A percentile compares a stretch with the other conserved stretches of the same genome.
Evolutionary conservation across 2,329 filamentous ascomycete genomes (phyloP).

Genomic region (Pseudohalonectria lignicola): DNA sequence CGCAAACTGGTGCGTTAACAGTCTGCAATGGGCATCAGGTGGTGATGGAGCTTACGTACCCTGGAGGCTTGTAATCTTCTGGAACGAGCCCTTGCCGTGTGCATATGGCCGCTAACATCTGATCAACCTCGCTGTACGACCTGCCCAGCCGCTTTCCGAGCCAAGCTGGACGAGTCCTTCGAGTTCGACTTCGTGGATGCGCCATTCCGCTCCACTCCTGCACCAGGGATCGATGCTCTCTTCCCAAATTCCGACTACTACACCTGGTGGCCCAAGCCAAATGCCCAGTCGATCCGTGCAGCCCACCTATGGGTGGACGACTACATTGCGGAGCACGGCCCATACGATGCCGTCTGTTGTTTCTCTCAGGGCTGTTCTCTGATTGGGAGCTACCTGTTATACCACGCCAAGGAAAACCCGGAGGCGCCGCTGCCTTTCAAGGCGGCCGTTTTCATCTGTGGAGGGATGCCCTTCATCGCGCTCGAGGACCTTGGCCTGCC

Average conservation of each 20-base stretch:
- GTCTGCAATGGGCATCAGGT: neutral
- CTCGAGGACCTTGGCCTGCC: slow-evolving; percentile 22
- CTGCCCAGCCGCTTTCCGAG: slow-evolving; percentile 21
- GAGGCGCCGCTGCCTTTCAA: slow-evolving; percentile 20
- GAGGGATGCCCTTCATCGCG: slow-evolving; percentile 21
- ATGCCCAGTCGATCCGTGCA: slow-evolving; percentile 18
- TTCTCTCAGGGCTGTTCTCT: slow-evolving; percentile 27
- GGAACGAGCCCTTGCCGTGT: too few relatives aligned
- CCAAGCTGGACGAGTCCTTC: slow-evolving; percentile 17
- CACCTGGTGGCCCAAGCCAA: slow-evolving; percentile 17
- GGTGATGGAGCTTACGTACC: too few relatives aligned
- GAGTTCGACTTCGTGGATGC: slow-evolving; percentile 23
- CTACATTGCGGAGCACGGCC: slow-evolving; percentile 19
- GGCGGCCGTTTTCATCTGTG: slow-evolving; percentile 28
- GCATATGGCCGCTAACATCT: too few relatives aligned
- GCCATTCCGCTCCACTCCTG: slow-evolving; percentile 17
- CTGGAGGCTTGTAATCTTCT: too few relatives aligned
- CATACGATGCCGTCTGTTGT: slow-evolving; percentile 23
- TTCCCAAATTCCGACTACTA: slow-evolving; percentile 16
- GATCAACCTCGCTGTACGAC: too few relatives aligned
- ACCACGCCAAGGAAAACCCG: slow-evolving; percentile 21
- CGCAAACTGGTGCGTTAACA: slow-evolving; percentile 22
- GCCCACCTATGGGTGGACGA: slow-evolving; percentile 22
- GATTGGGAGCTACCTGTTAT: slow-evolving; percentile 25
- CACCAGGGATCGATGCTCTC: slow-evolving; percentile 20